Percentiles rank a stretch among this genome's conserved stretches.
phyloP scores from a whole-genome alignment of 441 rosid genomes.

The Adansonia madagascariensis region DNA sequence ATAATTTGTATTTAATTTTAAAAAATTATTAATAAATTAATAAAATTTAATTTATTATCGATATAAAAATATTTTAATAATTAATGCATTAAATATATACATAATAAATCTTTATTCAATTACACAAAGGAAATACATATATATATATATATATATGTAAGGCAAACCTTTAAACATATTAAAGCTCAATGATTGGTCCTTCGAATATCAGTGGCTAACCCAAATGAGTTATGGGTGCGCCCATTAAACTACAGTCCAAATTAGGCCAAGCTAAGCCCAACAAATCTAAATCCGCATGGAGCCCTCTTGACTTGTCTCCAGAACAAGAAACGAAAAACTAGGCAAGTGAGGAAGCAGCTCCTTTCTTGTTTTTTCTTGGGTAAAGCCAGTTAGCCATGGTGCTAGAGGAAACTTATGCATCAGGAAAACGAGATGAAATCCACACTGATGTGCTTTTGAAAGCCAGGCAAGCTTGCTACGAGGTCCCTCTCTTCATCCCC shows the following conservation, averaged over 20 bases:
- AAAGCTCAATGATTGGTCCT: too few species aligned
- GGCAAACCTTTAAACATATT: too few species aligned
- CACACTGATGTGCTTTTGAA: slow-evolving; percentile 58
- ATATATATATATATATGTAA: too few species aligned
- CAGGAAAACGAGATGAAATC: slow-evolving; percentile 52
- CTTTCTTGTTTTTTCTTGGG: background rate
- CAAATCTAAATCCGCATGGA: background rate
- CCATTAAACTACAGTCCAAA: background rate
- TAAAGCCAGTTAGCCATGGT: slow-evolving; percentile 30
- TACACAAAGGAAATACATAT: too few species aligned
- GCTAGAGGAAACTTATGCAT: slow-evolving; percentile 36
- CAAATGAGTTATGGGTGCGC: background rate
- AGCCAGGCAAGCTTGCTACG: slow-evolving; percentile 69
- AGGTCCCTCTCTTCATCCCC: slow-evolving; percentile 29
- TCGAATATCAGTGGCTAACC: background rate
- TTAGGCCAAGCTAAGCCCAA: background rate
- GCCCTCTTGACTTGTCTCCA: background rate
- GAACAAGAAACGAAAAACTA: background rate
- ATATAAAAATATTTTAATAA: too few species aligned
- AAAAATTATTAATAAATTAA: too few species aligned
- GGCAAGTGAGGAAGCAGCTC: background rate
- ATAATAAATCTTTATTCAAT: too few species aligned
- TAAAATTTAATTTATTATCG: too few species aligned
- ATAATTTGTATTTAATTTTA: too few species aligned
- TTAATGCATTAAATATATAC: too few species aligned